Percentiles rank a stretch among this genome's conserved stretches.
phyloP scores from a whole-genome alignment of 306 rosid species.

The Pterocarpus macrocarpus region DNA sequence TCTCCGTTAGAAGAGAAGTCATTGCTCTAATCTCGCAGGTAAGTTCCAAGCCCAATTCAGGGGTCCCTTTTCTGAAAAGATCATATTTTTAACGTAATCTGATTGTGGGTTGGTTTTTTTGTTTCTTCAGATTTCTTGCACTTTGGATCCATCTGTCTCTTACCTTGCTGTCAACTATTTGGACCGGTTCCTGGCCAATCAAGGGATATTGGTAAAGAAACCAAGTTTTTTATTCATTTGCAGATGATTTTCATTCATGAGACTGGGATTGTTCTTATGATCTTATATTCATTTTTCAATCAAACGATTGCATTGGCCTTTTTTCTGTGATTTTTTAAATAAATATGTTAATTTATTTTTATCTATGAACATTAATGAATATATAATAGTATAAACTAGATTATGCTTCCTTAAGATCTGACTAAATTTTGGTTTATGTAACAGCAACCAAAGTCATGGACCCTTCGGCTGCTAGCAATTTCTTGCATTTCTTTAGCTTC shows the following conservation, averaged over 20 bases:
- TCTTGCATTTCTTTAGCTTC: constrained; percentile 80
- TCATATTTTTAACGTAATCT: neutral
- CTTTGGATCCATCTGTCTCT: constrained; percentile 59
- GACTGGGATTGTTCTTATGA: neutral
- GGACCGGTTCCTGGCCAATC: constrained; percentile 74
- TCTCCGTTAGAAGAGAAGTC: constrained; percentile 61
- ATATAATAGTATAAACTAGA: neutral
- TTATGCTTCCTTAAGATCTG: constrained; percentile 43
- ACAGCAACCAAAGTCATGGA: constrained; percentile 85
- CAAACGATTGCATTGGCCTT: neutral
- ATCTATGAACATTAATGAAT: neutral
- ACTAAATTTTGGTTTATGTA: constrained; percentile 17
- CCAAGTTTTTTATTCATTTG: neutral
- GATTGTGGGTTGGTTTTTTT: neutral
- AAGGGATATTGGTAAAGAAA: constrained; percentile 61
- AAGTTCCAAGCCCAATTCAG: neutral
- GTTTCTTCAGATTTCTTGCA: constrained; percentile 57
- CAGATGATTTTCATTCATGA: neutral
- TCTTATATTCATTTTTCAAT: neutral
- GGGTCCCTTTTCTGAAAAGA: neutral
- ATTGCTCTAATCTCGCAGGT: constrained; percentile 68
- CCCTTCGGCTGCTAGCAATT: constrained; percentile 69
- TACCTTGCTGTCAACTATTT: constrained; percentile 76
- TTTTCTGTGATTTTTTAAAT: neutral
- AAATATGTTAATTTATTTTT: neutral